Evolutionary conservation across 495 filamentous ascomycete species (phyloP).

Genomic region (Oidiodendron maius): DNA sequence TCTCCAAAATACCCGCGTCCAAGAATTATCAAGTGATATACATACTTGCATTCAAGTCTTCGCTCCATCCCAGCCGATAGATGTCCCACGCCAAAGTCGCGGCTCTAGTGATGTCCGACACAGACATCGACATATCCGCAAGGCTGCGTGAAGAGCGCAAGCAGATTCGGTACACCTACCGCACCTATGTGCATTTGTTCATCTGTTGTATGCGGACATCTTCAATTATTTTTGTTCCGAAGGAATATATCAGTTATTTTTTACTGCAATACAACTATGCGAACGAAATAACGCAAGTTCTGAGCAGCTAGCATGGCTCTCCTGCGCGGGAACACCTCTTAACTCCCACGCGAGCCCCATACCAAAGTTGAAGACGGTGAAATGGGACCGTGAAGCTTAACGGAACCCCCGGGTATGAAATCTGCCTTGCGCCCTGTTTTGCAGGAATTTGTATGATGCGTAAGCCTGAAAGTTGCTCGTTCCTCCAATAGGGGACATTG

Average conservation of each 20-base stretch:
- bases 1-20: neutral
- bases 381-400: neutral
- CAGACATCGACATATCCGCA: slow-evolving; percentile 1
- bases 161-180: neutral
- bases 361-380: neutral
- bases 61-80: slow-evolving; percentile 12
- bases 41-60: slow-evolving; percentile 19
- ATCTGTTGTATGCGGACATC: neutral
- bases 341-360: too few species aligned
- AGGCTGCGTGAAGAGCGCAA: neutral
- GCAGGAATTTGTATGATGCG: neutral
- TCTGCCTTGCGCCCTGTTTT: slow-evolving; percentile 4
- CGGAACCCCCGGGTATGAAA: neutral
- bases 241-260: neutral
- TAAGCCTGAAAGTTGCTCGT: neutral
- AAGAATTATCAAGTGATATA: slow-evolving; percentile 2
- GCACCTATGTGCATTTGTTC: neutral
- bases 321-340: neutral
- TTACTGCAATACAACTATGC: neutral
- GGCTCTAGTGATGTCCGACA: neutral
- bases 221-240: neutral
- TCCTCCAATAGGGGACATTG: neutral
- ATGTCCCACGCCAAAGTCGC: slow-evolving; percentile 7
- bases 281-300: neutral
- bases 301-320: neutral